A percentile compares a stretch with the other conserved stretches of the same genome.
Evolutionary conservation across 202 grass and related monocot genomes (phyloP).

Genomic region (Carex arenaria): DNA sequence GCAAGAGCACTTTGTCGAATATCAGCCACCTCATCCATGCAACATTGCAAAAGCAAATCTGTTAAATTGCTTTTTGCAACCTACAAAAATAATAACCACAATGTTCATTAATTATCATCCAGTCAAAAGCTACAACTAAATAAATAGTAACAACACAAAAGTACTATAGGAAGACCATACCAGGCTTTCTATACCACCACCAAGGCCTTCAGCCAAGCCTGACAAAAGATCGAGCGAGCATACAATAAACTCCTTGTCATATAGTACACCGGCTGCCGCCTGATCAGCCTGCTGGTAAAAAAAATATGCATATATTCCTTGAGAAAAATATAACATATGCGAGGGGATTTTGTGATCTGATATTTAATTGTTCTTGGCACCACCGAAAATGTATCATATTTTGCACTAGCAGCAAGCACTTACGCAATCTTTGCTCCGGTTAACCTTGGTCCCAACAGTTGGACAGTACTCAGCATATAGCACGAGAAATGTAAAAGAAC

Average conservation of each 20-base stretch:
- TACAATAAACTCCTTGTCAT: slow-evolving; percentile 96
- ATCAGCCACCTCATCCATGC: slow-evolving; percentile 88
- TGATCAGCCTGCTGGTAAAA: slow-evolving; percentile 68
- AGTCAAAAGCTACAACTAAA: not conserved
- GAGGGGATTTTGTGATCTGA: not conserved
- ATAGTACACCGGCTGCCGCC: slow-evolving; percentile 57
- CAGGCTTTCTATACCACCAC: slow-evolving; percentile 73
- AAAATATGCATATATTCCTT: not conserved
- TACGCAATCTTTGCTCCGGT: not conserved
- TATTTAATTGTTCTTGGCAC: slow-evolving; percentile 6
- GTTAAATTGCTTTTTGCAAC: slow-evolving; percentile 85
- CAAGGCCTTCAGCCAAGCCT: slow-evolving; percentile 85
- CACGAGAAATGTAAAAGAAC: not conserved
- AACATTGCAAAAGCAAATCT: slow-evolving; percentile 93
- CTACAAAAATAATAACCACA: slow-evolving; percentile 37
- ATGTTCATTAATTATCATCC: slow-evolving; percentile 1
- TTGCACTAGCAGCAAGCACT: not conserved
- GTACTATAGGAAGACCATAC: slow-evolving; percentile 43
- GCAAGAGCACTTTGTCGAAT: slow-evolving; percentile 94
- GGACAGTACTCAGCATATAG: not conserved
- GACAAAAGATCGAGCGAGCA: slow-evolving; percentile 91
- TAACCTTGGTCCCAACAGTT: not conserved
- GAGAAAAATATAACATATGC: not conserved
- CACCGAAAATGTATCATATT: slow-evolving; percentile 6
- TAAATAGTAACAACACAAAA: slow-evolving; percentile 18